Base-by-base conservation (phyloP, 345 rosid species). In the Bruguiera sexangula region DNA sequence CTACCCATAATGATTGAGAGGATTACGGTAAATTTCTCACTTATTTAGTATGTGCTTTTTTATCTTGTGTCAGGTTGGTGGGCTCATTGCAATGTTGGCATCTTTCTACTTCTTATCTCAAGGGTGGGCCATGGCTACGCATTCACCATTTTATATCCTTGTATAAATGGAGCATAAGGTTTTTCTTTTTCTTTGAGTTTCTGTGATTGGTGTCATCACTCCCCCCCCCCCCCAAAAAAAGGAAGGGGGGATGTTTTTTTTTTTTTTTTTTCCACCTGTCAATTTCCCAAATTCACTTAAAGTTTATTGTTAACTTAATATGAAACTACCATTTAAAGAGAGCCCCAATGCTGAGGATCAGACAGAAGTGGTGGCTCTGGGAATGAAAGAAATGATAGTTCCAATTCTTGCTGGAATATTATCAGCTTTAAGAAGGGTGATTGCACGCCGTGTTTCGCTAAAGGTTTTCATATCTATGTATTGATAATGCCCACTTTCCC, bases 111-210 rank as follows among this genome's bases (percentile, higher is more conserved):
- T 90, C 76, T 83, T 95, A 80, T 92, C 99, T 64, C 89, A 90
- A 83, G 99, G 99, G 81, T 95, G 98, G 98, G 96, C 98, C 16
- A 84, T 85, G 80, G 87, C 87, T 55, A 83, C 89, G 56, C 78
- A 84, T 75, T 95, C 93, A 76, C 99, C 99, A 24, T 79, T 95
- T 68, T 82, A 92, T 95, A 95, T 95, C 99, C 97, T 88, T 34
- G 43, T 51, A 18, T 24, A 46, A 46, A 9, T 37, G 6, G 26
- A 21, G 22, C 18, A 24, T 57, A 18, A 46, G 10, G 55, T 18
- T 10, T 50, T 48, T 64, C 53, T 6, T 46, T 15, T 16, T 46
- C 18, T 43, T 29, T n/a, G 22, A 4, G 36, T 30, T 37, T 46
- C 31, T 19, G 22, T 65, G 26, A 24, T 50, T 22, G n/a, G 27